phyloP scores from a whole-genome alignment of 1,139 yeast genomes.

The Kodamaea sp. region DNA sequence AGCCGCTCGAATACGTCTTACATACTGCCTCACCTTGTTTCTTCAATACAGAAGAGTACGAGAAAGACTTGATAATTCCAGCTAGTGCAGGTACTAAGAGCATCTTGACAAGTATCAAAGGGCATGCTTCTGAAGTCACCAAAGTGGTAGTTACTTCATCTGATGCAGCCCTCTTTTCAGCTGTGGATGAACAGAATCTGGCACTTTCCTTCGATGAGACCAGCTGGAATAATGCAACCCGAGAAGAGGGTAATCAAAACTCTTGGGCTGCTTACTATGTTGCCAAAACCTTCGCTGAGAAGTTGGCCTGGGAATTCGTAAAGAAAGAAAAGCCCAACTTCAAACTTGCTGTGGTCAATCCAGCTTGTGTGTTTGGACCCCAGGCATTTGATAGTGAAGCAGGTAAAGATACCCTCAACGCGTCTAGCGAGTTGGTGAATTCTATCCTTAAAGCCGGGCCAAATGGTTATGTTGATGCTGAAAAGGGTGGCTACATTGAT shows the following conservation, averaged over 20 bases:
- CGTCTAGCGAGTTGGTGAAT: conserved; percentile 36
- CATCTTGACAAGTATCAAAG: conserved; percentile 32
- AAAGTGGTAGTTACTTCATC: conserved; percentile 59
- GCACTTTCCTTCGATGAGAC: conserved; percentile 16
- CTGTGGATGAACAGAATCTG: conserved; percentile 6
- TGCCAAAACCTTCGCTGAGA: conserved; percentile 32
- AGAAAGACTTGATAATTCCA: conserved; percentile 14
- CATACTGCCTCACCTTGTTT: conserved; percentile 16
- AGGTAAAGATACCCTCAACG: conserved; percentile 26
- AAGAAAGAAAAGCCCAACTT: conserved; percentile 19
- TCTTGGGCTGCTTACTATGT: conserved; percentile 24
- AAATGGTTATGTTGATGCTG: conserved; percentile 9
- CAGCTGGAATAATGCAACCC: conserved; percentile 43
- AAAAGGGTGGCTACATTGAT: conserved; percentile 3
- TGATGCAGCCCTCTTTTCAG: conserved; percentile 43
- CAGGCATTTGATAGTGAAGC: conserved; percentile 30
- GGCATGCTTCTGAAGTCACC: conserved; percentile 49
- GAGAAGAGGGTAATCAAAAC: conserved; percentile 30
- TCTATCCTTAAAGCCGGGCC: conserved; percentile 19
- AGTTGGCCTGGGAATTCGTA: conserved; percentile 35
- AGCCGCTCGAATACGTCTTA: conserved; percentile 16
- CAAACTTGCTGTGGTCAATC: conserved; percentile 27
- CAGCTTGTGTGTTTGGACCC: conserved; percentile 44
- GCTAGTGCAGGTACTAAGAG: conserved; percentile 26
- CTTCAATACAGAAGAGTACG: conserved; percentile 9